Base-by-base conservation (phyloP, 2,329 filamentous ascomycete genomes). In the Fusarium xyrophilum region DNA sequence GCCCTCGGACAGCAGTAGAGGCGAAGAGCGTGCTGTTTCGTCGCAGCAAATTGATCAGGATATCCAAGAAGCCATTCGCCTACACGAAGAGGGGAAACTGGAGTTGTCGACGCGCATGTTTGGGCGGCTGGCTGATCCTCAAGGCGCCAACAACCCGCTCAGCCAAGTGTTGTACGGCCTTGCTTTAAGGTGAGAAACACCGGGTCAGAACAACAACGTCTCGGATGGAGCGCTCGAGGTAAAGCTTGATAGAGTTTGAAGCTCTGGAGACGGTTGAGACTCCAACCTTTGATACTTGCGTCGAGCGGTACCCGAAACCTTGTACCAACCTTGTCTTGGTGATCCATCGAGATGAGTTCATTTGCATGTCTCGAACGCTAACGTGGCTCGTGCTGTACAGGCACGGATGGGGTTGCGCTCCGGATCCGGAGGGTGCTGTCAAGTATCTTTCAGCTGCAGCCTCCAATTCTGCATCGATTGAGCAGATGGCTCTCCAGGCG, bases 101-200 rank as follows among this genome's bases (percentile, higher is more conserved):
- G 87, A 89, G 74, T 81, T 84, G 74, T 96, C 93, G 55, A 97
- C 96, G n/a, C 82, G 83, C 54, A 88, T 98, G 80, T 99, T 99
- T 80, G 91, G 89, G 30, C 84, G 85, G 63, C 83, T 99, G 71
- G 96, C 96, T 55, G 90, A 97, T 77, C 92, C 92, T 0, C 84
- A 89, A 56, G 93, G 93, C 27, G 88, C 90, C 51, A 97, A 97
- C 77, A 97, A 98, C 80, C 92, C 96, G 40, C 85, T 99, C 68
- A 96, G 93, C 74, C 95, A 99, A 81, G 96, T 99, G 36, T 86
- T 99, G 55, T 99, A 97, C 77, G 96, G 96, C 6, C 90, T 99
- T 60, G 94, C 95, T 54, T 81, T 97, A 70, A 87, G 93, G 91
- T 94, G 79, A 80, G 40, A 64, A 64, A 47, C 15, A 32, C 23